These are phyloP conservation scores for Colletotrichum lini DNA, from an alignment of 2,329 filamentous ascomycete species.

Conservation along the genomic window DNA sequence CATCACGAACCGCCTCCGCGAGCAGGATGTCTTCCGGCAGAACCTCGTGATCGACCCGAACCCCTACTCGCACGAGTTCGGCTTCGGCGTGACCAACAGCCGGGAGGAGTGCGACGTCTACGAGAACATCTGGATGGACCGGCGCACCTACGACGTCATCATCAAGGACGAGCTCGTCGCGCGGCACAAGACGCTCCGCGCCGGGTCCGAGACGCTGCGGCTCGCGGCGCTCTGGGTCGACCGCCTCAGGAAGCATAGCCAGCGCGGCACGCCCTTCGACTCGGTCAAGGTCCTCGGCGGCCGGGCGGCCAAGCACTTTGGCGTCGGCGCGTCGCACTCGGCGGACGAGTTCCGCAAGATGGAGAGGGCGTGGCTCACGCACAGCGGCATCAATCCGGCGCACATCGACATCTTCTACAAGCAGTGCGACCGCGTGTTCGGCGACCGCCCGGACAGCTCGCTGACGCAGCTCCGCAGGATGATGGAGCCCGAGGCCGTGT, in stretches of 20 bases:
- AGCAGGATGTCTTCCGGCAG: slow-evolving; percentile 13
- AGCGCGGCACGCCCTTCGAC: slow-evolving; percentile 3
- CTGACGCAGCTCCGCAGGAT: neutral
- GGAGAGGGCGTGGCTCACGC: slow-evolving; percentile 10
- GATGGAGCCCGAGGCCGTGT: neutral
- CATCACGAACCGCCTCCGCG: slow-evolving; percentile 6
- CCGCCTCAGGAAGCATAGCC: slow-evolving; percentile 22
- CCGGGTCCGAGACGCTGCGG: slow-evolving; percentile 29
- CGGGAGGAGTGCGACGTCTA: slow-evolving; percentile 23
- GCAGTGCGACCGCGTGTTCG: slow-evolving; percentile 6
- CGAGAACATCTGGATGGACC: slow-evolving; percentile 34
- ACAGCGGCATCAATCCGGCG: slow-evolving; percentile 2
- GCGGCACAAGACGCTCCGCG: slow-evolving; percentile 6
- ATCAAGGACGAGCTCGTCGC: slow-evolving; percentile 12
- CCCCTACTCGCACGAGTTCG: slow-evolving; percentile 35
- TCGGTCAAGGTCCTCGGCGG: slow-evolving; percentile 4
- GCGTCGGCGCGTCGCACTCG: neutral
- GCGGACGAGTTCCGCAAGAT: neutral
- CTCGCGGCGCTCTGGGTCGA: slow-evolving; percentile 20
- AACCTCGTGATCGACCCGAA: slow-evolving; percentile 37
- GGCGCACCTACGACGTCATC: slow-evolving; percentile 10
- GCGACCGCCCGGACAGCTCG: neutral
- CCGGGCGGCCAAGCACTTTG: slow-evolving; percentile 23
- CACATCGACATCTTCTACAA: slow-evolving; percentile 6
- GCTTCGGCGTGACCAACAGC: slow-evolving; percentile 28